Evolutionary conservation across 148 eudicot genomes (phyloP), one percentile per base, ranked within the genome.

Genomic region (Silene latifolia): DNA sequence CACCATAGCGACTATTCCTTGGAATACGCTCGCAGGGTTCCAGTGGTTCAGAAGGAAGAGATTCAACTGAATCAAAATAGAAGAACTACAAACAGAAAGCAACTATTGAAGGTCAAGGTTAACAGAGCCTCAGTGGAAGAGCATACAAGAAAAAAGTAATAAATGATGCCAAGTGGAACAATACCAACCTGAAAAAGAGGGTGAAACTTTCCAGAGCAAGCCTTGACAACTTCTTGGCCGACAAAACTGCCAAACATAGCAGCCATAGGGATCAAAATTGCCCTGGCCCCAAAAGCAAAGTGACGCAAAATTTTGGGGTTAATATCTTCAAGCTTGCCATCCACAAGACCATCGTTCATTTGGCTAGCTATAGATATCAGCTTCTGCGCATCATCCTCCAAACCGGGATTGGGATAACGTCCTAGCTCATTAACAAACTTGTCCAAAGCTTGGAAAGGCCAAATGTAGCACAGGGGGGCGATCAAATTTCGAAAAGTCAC

Each of bases 201-300:
- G 81, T 91, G 93, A 46, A 93, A 93, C 87, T 93, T 93, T 71
- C 98, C 97, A 78, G 97, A 89, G 90, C 98, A 93, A 24, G 98
- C 98, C 87, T 93, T 93, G 77, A 93, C 64, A 81, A 93, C 93
- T 85, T 93, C 98, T 78, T 91, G 98, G 53, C 97, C 97, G 27
- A 89, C 93, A 74, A 93, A 84, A 64, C 98, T 97, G 71, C 98
- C 98, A 83, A 93, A 93, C 97, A 93, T 91, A 76, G 98, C 98
- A 87, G 95, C 97, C 94, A 93, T 89, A 69, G 98, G 98, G 83
- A 87, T 93, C 78, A 93, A 84, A n/a, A 91, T 91, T 14, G 97
- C 98, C 48, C 91, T 87, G 39, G 97, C 89, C 76, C 98, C 98
- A 83, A 87, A 91, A 46, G 94, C 87, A 82, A 93, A 93, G 72